Evolutionary conservation across 139 green algal genomes (phyloP).

Genomic region (Dunaliella primolecta): DNA sequence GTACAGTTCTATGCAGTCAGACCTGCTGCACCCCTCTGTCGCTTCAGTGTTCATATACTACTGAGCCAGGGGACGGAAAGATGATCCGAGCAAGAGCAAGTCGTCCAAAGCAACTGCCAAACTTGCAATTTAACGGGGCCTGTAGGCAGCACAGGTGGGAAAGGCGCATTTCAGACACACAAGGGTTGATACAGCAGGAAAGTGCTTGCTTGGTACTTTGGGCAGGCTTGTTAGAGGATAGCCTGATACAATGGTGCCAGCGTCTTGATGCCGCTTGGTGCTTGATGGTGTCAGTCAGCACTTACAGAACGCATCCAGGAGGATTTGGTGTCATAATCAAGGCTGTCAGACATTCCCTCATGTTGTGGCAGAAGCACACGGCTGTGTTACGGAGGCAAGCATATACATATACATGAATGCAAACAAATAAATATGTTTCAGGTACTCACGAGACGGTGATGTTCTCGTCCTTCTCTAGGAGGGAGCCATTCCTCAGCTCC

Average conservation of each 20-base stretch:
- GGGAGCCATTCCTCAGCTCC: constrained; percentile 72
- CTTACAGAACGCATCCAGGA: background rate
- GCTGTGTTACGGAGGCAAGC: too few species aligned
- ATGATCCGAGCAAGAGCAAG: background rate
- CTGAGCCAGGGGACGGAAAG: background rate
- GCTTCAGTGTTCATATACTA: background rate
- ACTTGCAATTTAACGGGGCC: background rate
- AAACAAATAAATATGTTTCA: too few species aligned
- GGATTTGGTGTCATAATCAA: background rate
- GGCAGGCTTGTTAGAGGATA: too few species aligned
- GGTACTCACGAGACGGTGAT: constrained; percentile 80
- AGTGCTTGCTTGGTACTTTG: too few species aligned
- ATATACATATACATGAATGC: too few species aligned
- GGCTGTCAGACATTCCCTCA: background rate
- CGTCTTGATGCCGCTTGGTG: background rate
- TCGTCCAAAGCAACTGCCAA: too few species aligned
- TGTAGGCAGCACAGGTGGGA: background rate
- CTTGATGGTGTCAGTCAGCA: background rate
- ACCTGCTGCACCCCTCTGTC: background rate
- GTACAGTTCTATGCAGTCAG: background rate
- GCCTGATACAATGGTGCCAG: background rate
- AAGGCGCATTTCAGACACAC: background rate
- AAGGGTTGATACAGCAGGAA: background rate
- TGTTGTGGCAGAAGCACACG: background rate
- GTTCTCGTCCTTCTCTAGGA: constrained; percentile 82